Evolutionary conservation across 2,329 filamentous ascomycete species (phyloP), one percentile per base, ranked within the genome.

Genomic region (Exophiala phaeomuriformis): DNA sequence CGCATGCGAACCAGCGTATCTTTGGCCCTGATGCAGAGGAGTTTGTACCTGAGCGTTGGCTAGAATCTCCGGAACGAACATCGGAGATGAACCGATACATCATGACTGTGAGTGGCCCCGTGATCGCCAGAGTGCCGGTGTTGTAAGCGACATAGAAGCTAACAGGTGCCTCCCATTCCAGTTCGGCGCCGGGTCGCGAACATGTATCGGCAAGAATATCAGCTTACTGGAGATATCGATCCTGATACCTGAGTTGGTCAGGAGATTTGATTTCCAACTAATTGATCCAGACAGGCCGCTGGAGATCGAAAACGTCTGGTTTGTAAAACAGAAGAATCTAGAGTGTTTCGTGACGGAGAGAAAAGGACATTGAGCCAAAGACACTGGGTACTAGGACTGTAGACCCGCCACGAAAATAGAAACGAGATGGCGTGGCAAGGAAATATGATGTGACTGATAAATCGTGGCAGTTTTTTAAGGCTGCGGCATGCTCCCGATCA

Each of bases 151-250:
- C 46, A 36, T 37, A 43, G 45, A 49, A 35, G 5, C 46, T 37
- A 4, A 44, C 36, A 10, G 19, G 12, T 41, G 2, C 10, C 52
- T 5, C 57, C 61, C 68, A 1, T 71, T 69, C 33, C 58, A 53
- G 33, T 80, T 80, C 61, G 77, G 77, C 1, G 73, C 72, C 3
- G 77, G 77, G 0, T 69, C 74, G 2, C 63, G 77, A 57, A 78
- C 77, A 1, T 61, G 61, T 42, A 56, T 64, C 31, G 61, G 53
- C 28, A 52, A 49, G 10, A 52, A 58, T 31, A 55, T 58, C 19
- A 31, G 32, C 36, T 27, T 52, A 6, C 10, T 52, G 28, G 56
- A 58, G 46, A 49, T 58, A 29, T 10, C 47, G 7, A 55, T 56
- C 42, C 12, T 55, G 10, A 36, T 58, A 2, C 61, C 63, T 19